Evolutionary conservation across 2,329 filamentous ascomycete species (phyloP), one percentile per base, ranked within the genome.

Genomic region (Alternaria ethzedia): DNA sequence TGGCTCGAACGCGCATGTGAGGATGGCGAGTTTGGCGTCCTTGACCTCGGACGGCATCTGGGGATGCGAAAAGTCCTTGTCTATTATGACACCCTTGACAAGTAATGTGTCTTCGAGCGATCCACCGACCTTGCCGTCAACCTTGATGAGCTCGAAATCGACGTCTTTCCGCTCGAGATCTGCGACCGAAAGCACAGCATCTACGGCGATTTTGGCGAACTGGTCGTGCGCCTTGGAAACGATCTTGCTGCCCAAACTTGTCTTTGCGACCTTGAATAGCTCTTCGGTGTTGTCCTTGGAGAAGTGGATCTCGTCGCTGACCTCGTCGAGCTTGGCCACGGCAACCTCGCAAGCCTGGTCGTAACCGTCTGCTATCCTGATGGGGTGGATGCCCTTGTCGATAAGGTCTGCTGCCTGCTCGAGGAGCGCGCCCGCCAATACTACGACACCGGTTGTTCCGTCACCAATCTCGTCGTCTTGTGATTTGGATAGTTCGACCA

Each of bases 11-110:
- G 96, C 94, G 81, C 96, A 99, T 55, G 96, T 99, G 64, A 99
- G 85, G 76, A 99, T 99, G 72, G 96, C 96, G 77, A 99, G 90
- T 86, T 97, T 98, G 78, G 96, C 96, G 82, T 99, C 94, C 74
- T 86, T 88, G 69, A 99, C 95, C 82, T 97, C 94, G 54, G 91
- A 92, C 11, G 96, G 96, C 96, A 99, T 99, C 84, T 99, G 96
- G 12, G 96, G 96, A 82, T 99, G 96, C 36, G 96, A 98, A 82
- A 99, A 99, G 84, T 99, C 96, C 86, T 99, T 99, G 88, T 99
- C 96, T 81, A 99, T 88, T 80, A 99, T 97, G 70, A 99, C 96
- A 80, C 96, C 96, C 84, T 98, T 96, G 73, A 99, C 95, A 46
- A 99, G 89, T 28, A 98, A 84, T 6, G 94, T 92, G 82, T 99